Base-by-base conservation (phyloP, 176 grass and related monocot species). In the Calamus simplicifolius region DNA sequence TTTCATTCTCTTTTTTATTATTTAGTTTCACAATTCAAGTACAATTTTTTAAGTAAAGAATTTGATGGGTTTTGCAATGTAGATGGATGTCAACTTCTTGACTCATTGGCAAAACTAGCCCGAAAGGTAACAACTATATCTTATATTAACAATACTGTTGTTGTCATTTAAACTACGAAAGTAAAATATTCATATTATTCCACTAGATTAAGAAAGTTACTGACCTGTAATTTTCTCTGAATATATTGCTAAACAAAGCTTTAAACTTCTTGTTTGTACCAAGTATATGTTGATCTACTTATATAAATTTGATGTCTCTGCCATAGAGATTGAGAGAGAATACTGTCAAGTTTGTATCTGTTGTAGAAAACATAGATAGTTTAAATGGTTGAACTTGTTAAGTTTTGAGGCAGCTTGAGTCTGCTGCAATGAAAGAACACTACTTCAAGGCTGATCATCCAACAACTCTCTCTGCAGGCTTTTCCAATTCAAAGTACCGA, bases 271-370 rank as follows among this genome's bases (percentile, higher is more conserved):
- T 23, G 5, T 19, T 54, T 19, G 16, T 51, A 49, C 48, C 38
- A 18, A 7, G 28, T 67, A 56, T 51, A 25, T 64, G 78, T 18
- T 69, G 61, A 18, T 23, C 49, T 49, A 43, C 50, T 27, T 74
- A 16, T 54, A 19, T 15, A 35, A 62, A 71, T 51, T 18, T 38
- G 30, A 49, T 56, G 55, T 15, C 38, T 54, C 57, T 29, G 2
- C 25, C 66, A 54, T 76, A 98, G 93, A 88, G 88, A 88, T 56
- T 92, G 69, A 80, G 84, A 72, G 93, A 92, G 84, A 79, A n/a
- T n/a, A n/a, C n/a, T n/a, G n/a, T n/a, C n/a, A n/a, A n/a, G n/a
- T n/a, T n/a, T n/a, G n/a, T n/a, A 16, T 69, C 30, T 62, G 93
- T 88, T 50, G 8, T 12, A 10, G 35, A 38, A 38, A 38, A 38